phyloP scores from a whole-genome alignment of 768 basidiomycete species.

The Lentinula sp. region DNA sequence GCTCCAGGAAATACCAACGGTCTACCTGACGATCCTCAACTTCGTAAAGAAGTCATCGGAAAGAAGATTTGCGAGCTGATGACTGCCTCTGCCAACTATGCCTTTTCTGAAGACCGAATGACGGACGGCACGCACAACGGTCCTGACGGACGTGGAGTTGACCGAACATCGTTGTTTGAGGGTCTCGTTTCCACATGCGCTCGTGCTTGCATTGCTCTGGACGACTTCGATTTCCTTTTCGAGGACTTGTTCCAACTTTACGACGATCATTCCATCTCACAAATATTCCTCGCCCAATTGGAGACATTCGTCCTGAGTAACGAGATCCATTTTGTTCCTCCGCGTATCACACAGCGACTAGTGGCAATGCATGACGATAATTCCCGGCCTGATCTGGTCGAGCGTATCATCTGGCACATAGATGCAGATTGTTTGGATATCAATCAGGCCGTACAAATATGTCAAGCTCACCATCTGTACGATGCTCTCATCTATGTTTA shows the following conservation, averaged over 20 bases:
- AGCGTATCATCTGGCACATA: slow-evolving; percentile 93
- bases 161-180: slow-evolving; percentile 87
- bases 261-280: slow-evolving; percentile 73
- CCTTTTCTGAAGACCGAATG: slow-evolving; percentile 95
- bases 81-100: slow-evolving; percentile 80
- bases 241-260: slow-evolving; percentile 92
- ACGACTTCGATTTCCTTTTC: slow-evolving; percentile 82
- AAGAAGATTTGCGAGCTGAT: slow-evolving; percentile 78
- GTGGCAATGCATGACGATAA: slow-evolving; percentile 73
- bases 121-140: slow-evolving; percentile 80
- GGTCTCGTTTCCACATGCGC: slow-evolving; percentile 74
- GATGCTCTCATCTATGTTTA: slow-evolving; percentile 95
- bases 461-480: slow-evolving; percentile 77
- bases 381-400: slow-evolving; percentile 67
- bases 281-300: slow-evolving; percentile 78
- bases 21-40: slow-evolving; percentile 62
- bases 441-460: slow-evolving; percentile 85
- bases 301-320: slow-evolving; percentile 78
- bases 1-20: slow-evolving; percentile 85
- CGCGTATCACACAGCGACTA: slow-evolving; percentile 81
- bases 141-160: slow-evolving; percentile 84
- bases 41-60: slow-evolving; percentile 61
- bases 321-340: slow-evolving; percentile 71
- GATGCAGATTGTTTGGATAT: slow-evolving; percentile 88
- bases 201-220: slow-evolving; percentile 74